Base-by-base conservation (phyloP, 805 yeast genomes). In the Starmerella sp. region DNA sequence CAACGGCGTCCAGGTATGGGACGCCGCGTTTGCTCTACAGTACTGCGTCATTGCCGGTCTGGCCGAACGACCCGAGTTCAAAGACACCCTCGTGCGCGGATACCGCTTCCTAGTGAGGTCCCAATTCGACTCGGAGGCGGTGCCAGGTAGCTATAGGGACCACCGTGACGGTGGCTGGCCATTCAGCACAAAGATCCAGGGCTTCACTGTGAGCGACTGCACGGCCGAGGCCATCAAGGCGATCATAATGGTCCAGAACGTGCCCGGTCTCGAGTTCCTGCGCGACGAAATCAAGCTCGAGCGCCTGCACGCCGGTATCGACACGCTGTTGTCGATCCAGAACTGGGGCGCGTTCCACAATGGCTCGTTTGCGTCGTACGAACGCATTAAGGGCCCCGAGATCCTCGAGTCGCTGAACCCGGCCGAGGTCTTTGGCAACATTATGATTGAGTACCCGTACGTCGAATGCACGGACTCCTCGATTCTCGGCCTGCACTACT, bases 1-100 rank as follows among this genome's bases (percentile, higher is more conserved):
- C 0, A 93, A 93, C 68, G 99, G 99, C 29, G 87, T 86, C 0
- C 99, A 93, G 70, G 90, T 84, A 0, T 93, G 99, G 98, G 99
- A 93, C 69, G 82, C 83, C 31, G 90, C 97, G 0, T 91, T 93
- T 71, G 84, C 86, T 54, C 74, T 93, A 30, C 98, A 93, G 66
- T 86, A 87, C 64, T 77, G 80, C 58, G 82, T 87, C 57, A 73
- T 78, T 63, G 86, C 95, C 0, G 96, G 95, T 0, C 69, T 90
- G 37, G 90, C 86, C 3, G 84, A 81, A 32, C 62, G 74, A 36
- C 82, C 85, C 0, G 81, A 83, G 66, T 87, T 79, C 66, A 79
- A 78, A 47, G 78, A 79, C 6, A 73, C 80, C 61, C 78, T 93
- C 17, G 74, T 75, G n/a, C 72, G 74, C 10, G 85, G 87, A 0